Conservation (phyloP, 345 rosid genomes). For the Melaleuca quinquenervia region DNA sequence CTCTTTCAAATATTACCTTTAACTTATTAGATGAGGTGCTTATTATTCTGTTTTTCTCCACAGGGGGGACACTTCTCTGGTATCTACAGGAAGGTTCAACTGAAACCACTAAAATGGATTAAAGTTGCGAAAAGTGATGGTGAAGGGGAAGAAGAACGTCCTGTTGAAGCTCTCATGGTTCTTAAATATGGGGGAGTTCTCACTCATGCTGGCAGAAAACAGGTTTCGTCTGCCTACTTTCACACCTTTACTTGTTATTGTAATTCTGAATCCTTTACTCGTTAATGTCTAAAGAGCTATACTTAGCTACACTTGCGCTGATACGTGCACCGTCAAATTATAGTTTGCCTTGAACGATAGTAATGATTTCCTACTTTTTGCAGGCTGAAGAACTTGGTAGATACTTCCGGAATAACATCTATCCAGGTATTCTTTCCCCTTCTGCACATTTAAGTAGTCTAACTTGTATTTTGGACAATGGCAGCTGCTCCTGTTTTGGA, state of each 20-base stretch:
- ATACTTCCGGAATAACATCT: conserved; percentile 93
- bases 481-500: not conserved
- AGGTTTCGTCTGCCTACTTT: conserved; percentile 31
- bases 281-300: not conserved
- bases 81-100: conserved; percentile 94
- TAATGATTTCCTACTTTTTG: conserved; percentile 2
- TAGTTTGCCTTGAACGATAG: not conserved
- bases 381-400: conserved; percentile 99
- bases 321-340: not conserved
- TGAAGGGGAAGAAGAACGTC: conserved; percentile 96
- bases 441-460: not conserved
- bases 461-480: not conserved
- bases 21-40: not conserved
- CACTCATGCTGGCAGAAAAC: conserved; percentile 99
- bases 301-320: not conserved
- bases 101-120: conserved; percentile 92
- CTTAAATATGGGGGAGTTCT: conserved; percentile 98
- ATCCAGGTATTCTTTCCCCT: conserved; percentile 61
- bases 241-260: not conserved
- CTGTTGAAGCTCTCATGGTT: conserved; percentile 96
- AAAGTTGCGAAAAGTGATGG: conserved; percentile 62
- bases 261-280: not conserved
- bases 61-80: conserved; percentile 99
- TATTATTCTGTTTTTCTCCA: not conserved
- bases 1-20: not conserved